These are phyloP conservation scores for Hymenoscyphus repandus DNA, from an alignment of 2,329 filamentous ascomycete genomes.

Conservation along the genomic window DNA sequence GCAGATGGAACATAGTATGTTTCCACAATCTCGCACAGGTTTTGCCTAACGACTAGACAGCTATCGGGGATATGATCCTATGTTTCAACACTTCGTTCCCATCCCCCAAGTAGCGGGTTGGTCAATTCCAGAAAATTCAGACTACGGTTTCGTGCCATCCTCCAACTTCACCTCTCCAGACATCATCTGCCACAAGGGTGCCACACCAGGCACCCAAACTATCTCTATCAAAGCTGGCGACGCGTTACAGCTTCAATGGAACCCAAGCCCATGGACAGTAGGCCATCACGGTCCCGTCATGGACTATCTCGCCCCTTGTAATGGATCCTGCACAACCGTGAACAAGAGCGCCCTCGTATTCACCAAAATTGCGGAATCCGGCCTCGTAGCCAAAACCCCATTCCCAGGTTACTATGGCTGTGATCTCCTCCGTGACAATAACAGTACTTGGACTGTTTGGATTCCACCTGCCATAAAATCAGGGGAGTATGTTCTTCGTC, in stretches of 20 bases:
- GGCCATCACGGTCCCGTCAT: slow-evolving; percentile 45
- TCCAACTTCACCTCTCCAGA: slow-evolving; percentile 31
- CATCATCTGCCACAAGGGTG: slow-evolving; percentile 57
- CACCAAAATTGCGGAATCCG: slow-evolving; percentile 38
- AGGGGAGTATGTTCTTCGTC: slow-evolving; percentile 43
- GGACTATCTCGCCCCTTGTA: slow-evolving; percentile 18
- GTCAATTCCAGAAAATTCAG: neutral
- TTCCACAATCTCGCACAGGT: neutral
- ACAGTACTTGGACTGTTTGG: slow-evolving; percentile 45
- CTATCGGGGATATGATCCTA: neutral
- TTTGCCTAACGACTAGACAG: neutral
- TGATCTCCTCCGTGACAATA: slow-evolving; percentile 43
- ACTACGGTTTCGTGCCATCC: neutral
- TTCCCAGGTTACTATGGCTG: slow-evolving; percentile 31
- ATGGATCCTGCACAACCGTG: slow-evolving; percentile 33
- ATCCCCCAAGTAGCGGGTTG: neutral
- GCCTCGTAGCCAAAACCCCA: slow-evolving; percentile 26
- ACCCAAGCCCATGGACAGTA: slow-evolving; percentile 40
- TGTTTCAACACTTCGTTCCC: neutral
- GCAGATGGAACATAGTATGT: neutral
- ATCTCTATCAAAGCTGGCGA: slow-evolving; percentile 53
- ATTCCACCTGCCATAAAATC: slow-evolving; percentile 35
- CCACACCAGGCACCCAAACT: slow-evolving; percentile 41
- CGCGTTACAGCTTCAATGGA: slow-evolving; percentile 55
- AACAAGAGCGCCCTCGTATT: slow-evolving; percentile 34